phyloP scores from a whole-genome alignment of 1,284 basidiomycete genomes.

The Trichosporon ovoides region DNA sequence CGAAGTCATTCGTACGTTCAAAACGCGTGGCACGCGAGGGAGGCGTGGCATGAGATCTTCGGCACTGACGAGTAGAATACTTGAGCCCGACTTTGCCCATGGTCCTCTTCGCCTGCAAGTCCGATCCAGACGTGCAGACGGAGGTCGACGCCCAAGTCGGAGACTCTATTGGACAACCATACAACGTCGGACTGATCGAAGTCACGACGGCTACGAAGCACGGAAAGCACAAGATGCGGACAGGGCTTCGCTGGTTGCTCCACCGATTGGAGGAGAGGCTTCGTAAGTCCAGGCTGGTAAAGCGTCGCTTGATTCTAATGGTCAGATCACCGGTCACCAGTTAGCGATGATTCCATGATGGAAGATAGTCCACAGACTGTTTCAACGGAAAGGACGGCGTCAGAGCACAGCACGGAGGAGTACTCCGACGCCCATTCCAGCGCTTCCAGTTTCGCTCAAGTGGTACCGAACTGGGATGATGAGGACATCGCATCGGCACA shows the following conservation, averaged over 20 bases:
- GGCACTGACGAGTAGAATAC: constrained; percentile 16
- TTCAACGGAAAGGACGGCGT: neutral
- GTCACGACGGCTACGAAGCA: constrained; percentile 35
- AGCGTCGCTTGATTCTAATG: neutral
- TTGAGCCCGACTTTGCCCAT: constrained; percentile 30
- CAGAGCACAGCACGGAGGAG: constrained; percentile 10
- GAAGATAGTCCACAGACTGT: neutral
- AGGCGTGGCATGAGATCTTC: neutral
- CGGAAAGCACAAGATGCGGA: constrained; percentile 47
- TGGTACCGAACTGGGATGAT: neutral
- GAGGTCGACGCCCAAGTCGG: constrained; percentile 40
- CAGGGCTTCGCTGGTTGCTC: constrained; percentile 45
- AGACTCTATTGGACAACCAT: constrained; percentile 44
- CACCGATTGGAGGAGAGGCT: constrained; percentile 40
- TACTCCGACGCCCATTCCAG: constrained; percentile 29
- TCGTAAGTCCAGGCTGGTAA: constrained; percentile 25
- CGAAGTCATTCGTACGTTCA: constrained; percentile 39
- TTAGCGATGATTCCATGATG: neutral
- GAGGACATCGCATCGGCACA: neutral
- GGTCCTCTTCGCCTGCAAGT: constrained; percentile 47
- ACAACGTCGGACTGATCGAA: constrained; percentile 47
- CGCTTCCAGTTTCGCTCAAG: constrained; percentile 25
- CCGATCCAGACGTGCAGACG: constrained; percentile 34
- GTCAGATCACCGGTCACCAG: neutral
- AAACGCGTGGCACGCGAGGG: too few species aligned